Base-by-base conservation (phyloP, 148 eudicot genomes). In the Diospyros lotus region DNA sequence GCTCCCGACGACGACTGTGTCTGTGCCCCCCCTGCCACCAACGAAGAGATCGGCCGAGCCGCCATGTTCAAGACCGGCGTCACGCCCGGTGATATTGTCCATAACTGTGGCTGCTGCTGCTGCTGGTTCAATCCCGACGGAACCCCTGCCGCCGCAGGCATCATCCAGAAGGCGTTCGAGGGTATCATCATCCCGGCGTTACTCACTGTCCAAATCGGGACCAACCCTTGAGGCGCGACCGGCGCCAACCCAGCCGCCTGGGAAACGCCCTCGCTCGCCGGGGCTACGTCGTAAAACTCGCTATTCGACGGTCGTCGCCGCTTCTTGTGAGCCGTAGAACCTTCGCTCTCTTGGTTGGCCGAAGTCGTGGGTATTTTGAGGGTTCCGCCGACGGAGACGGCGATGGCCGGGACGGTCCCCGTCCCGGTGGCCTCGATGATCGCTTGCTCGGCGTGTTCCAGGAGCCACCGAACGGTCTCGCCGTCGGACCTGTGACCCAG, bases 401-500 rank as follows among this genome's bases (percentile, higher is more conserved):
- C 85, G 15, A 82, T 76, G 39, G 84, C 79, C 15, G 86, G 86
- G 15, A 84, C 84, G 28, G 86, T 84, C 5, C 86, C 86, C 4
- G 86, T 76, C 0, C 86, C 86, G 41, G 86, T 84, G 46, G 86
- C 86, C 38, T 75, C 72, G 28, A 84, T 72, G 43, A 84, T 84
- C 7, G 84, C 79, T 1, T 73, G 72, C 77, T 84, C 86, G 51
- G 84, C 84, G 72, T 84, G 84, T 64, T 84, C 75, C 8, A 83
- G 73, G 15, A 84, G 65, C 86, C 86, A 84, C 28, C 81, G 61
- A 41, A 84, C 78, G 7, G 86, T 84, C 56, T 83, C 86, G 9
- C 86, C 86, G 66, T 83, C 86, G n/a, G 86, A 74, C 58, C 75
- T 83, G 67, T 77, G 84, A 14, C 84, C 84, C 2, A 81, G 75